A percentile compares a stretch with the other conserved stretches of the same genome.
phyloP scores from a whole-genome alignment of 2,329 filamentous ascomycete species.

The Cadophora gregata region DNA sequence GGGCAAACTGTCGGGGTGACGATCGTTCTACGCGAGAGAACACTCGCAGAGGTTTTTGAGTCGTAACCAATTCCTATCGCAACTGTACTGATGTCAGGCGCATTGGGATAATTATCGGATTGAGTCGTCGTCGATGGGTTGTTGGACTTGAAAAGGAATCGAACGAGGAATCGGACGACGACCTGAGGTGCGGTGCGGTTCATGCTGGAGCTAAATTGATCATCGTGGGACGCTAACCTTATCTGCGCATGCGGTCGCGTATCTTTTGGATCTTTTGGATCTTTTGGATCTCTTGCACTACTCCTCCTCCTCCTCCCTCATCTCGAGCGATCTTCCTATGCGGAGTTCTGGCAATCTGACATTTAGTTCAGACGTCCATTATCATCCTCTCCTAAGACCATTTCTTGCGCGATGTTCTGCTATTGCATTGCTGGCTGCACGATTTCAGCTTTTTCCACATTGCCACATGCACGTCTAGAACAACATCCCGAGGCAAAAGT shows the following conservation, averaged over 20 bases:
- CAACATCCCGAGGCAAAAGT: constrained; percentile 1
- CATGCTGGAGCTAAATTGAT: not conserved
- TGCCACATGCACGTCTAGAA: not conserved
- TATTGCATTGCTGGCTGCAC: not conserved
- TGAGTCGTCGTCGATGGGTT: not conserved
- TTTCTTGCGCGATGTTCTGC: not conserved
- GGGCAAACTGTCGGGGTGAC: constrained; percentile 15
- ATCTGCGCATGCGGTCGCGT: not conserved
- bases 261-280: constrained; percentile 4
- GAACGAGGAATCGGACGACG: not conserved
- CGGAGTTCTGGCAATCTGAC: not conserved
- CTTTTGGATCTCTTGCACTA: constrained; percentile 5
- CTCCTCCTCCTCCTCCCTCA: not conserved
- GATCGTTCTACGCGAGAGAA: constrained; percentile 20
- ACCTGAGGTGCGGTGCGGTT: constrained; percentile 5
- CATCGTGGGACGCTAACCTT: constrained; percentile 13
- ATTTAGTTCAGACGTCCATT: not conserved
- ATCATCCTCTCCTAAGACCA: too few species aligned
- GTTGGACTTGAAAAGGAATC: not conserved
- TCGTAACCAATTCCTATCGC: constrained; percentile 19
- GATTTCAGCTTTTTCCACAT: not conserved
- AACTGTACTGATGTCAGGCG: not conserved
- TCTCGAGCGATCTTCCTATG: not conserved
- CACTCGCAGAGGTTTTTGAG: constrained; percentile 21
- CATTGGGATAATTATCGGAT: not conserved